Conservation (phyloP, 208 protist species). For the Leishmania tarentolae region DNA sequence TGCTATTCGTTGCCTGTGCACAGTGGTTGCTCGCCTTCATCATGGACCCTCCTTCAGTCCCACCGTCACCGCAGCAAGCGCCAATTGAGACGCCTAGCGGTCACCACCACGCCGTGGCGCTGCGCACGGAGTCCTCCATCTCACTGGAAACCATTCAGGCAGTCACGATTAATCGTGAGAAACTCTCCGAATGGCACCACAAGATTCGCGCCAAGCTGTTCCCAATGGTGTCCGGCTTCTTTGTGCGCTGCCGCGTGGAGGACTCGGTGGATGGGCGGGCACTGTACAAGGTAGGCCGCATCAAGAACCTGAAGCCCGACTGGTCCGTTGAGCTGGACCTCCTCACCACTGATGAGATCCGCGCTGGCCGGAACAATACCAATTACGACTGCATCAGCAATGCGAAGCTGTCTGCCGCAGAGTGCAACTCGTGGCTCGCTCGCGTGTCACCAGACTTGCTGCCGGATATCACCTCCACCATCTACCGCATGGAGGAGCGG, state of each 20-base stretch:
- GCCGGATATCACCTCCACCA: constrained; percentile 50
- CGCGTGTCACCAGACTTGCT: constrained; percentile 65
- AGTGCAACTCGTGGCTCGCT: constrained; percentile 82
- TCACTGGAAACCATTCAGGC: constrained; percentile 76
- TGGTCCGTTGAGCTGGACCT: constrained; percentile 92
- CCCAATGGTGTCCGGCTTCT: constrained; percentile 85
- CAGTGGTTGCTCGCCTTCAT: neutral
- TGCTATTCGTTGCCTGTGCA: neutral
- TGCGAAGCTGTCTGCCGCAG: constrained; percentile 66
- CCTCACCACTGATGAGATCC: constrained; percentile 79
- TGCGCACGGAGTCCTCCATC: constrained; percentile 60
- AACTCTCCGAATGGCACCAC: constrained; percentile 92
- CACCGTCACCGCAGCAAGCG: constrained; percentile 74
- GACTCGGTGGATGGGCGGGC: constrained; percentile 84
- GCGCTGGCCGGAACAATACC: constrained; percentile 81
- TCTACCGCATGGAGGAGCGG: constrained; percentile 84
- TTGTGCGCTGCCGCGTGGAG: constrained; percentile 91
- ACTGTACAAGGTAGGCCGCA: constrained; percentile 91
- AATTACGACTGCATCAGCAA: constrained; percentile 95
- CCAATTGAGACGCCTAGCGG: constrained; percentile 40
- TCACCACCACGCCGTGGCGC: constrained; percentile 46
- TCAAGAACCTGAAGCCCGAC: constrained; percentile 87
- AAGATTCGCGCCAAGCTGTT: constrained; percentile 86
- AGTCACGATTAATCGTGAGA: constrained; percentile 91
- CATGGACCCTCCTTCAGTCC: constrained; percentile 77